Evolutionary conservation across 164 flowering plant species (phyloP), one percentile per base, ranked within the genome.

Genomic region (Macadamia tetraphylla): DNA sequence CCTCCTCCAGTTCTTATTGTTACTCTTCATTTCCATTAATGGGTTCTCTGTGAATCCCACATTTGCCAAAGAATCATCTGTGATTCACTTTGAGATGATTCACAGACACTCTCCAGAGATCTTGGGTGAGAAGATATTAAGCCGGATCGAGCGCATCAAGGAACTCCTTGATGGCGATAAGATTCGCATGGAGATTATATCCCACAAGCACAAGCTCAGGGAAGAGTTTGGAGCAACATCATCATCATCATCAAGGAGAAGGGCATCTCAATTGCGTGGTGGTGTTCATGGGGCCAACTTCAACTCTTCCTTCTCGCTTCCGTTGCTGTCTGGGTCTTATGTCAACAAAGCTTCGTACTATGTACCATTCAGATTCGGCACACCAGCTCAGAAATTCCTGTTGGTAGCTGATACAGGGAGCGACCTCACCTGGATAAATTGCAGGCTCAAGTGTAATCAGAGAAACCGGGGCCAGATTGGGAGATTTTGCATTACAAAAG

Each of bases 381-480:
- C 84, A 0, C 92, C 97, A 6, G 67, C 83, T 1, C 85, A 87
- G 76, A 81, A 73, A 55, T 70, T 87, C 57, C 12, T 58, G 67
- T 72, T 91, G 42, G 74, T 88, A 5, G 90, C 82, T 0, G 95
- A 91, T 66, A 87, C 94, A 0, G 94, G 90, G n/a, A 91, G 94
- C 71, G 94, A 89, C 29, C 70, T 91, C 48, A 89, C 92, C 14
- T 91, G 97, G 97, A 73, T 85, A 72, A 84, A 80, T 9, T 91
- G 97, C 76, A 69, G 68, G 6, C 73, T 75, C 65, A 58, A 69
- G 1, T 70, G 83, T 65, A 23, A 23, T 23, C 23, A 23, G 23
- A 23, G 23, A 23, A 23, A 23, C 23, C 23, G 23, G 23, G 23
- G 23, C 23, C 23, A 23, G 23, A 23, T 23, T 23, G 23, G 23